Evolutionary conservation across 495 filamentous ascomycete genomes (phyloP), one percentile per base, ranked within the genome.

Genomic region (Chaetomium fimeti): DNA sequence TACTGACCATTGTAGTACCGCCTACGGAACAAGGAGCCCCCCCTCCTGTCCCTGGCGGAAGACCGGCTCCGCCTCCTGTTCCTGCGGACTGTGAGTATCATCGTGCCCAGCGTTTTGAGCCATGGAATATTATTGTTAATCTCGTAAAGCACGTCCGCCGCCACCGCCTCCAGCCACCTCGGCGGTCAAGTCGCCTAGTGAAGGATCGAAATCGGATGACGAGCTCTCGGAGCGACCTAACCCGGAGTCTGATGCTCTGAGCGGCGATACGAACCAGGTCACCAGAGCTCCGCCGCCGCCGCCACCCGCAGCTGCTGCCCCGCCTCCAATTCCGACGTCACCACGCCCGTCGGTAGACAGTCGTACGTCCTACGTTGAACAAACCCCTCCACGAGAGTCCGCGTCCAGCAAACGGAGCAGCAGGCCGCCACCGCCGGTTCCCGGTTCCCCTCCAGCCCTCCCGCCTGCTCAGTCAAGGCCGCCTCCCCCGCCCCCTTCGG

Each of bases 161-260:
- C 77, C 80, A 22, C 79, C 79, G 43, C 81, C 82, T 67, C 83
- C 81, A 28, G 71, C 79, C 64, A 75, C 82, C 11, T 74, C 76
- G 48, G 77, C 76, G 60, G 74, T 83, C 52, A 77, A 80, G 56
- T 90, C 91, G 48, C 87, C 84, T 36, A 92, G 87, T 66, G 82
- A 86, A 62, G 93, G 93, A 28, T 95, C 93, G 8, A 91, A 88
- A 71, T 97, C 93, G 12, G 95, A 96, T 75, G 95, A 98, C 76
- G 94, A 98, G 71, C 79, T 96, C 75, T 94, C 91, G n/a, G 76
- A 85, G 56, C 82, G 83, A 66, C 79, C 86, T 27, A 70, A 69
- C 52, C 70, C 71, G 25, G 68, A 72, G 36, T 60, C 66, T 67
- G 72, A 79, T 38, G 77, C 78, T 43, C 77, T 78, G 29, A 74